Base-by-base conservation (phyloP, 192 early-diverging fungal genomes). In the Nowakowskiella sp. region DNA sequence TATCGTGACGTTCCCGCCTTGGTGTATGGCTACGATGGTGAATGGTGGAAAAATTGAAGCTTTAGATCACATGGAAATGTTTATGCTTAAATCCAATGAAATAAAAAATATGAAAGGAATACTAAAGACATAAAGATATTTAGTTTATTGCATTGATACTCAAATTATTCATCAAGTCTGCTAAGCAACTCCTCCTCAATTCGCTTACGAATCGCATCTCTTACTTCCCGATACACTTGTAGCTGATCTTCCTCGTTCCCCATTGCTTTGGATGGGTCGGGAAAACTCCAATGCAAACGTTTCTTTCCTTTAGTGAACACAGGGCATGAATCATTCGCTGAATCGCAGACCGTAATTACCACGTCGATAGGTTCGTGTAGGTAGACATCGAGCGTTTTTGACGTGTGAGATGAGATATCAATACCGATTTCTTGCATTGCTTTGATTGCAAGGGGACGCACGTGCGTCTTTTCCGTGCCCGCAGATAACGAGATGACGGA, bases 241-340 rank as follows among this genome's bases (percentile, higher is more conserved):
- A 64, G 29, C 51, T 65, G 64, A 32, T 65, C 64, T 10, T 64
- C 64, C 13, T 62, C 57, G 19, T 30, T 63, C 0, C 64, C 59
- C 0, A 22, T 22, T 2, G 58, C 58, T 42, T 65, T 62, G 25
- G 53, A 58, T 10, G 64, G 64, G 33, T 65, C 64, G 8, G 49
- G 60, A 27, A 65, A 65, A 30, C 55, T 59, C 64, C 64, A 65
- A 36, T 65, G 64, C 21, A 64, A 27, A 2, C 64, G 28, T 6
- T 39, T 24, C 23, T 43, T 55, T n/a, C 34, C 64, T 6, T 34
- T 57, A 0, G 39, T 33, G 43, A 65, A 65, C 21, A 22, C 28
- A 21, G 64, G 64, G 34, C 64, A 65, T 7, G 64, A 23, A n/a
- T 65, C 64, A 45, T 65, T 65, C 10, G 64, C 64, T 26, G 21